Evolutionary conservation across 116 monocot genomes (phyloP).

Genomic region (Phalaenopsis hybrid): DNA sequence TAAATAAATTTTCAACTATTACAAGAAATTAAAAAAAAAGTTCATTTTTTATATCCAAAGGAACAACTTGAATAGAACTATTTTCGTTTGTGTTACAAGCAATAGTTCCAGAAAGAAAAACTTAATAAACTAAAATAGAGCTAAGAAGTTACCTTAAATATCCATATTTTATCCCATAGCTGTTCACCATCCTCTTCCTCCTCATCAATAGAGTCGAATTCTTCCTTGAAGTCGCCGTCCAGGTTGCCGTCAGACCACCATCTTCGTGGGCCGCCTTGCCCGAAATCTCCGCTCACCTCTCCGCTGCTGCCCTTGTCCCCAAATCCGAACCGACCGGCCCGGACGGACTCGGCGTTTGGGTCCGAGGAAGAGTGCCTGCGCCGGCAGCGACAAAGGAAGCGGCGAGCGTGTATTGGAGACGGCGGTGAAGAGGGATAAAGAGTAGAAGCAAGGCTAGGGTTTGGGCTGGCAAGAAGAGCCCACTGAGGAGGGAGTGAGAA

Average conservation of each 20-base stretch:
- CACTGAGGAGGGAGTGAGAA: conserved; percentile 2
- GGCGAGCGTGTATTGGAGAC: not conserved
- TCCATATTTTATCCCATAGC: conserved; percentile 60
- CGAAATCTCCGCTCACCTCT: not conserved
- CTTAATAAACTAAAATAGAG: not conserved
- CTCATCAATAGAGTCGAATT: conserved; percentile 10
- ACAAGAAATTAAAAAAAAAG: too few species aligned
- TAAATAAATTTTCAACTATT: too few species aligned
- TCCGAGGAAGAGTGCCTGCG: conserved; percentile 28
- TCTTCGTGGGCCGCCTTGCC: conserved; percentile 25
- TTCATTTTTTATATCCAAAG: too few species aligned
- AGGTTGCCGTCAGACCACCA: conserved; percentile 58
- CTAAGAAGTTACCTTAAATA: conserved; percentile 52
- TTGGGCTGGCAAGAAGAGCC: not conserved
- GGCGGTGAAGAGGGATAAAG: not conserved
- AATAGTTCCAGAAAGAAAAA: too few species aligned
- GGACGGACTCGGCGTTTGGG: conserved; percentile 57
- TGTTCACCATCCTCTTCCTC: conserved; percentile 27
- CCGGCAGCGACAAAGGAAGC: conserved; percentile 18
- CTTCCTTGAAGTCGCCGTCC: conserved; percentile 33
- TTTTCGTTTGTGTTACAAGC: too few species aligned
- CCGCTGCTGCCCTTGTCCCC: conserved; percentile 12
- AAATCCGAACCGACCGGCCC: conserved; percentile 34
- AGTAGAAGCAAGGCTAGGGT: not conserved
- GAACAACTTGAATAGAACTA: too few species aligned